Evolutionary conservation across 2,329 filamentous ascomycete genomes (phyloP).

Genomic region (Nemania serpens): DNA sequence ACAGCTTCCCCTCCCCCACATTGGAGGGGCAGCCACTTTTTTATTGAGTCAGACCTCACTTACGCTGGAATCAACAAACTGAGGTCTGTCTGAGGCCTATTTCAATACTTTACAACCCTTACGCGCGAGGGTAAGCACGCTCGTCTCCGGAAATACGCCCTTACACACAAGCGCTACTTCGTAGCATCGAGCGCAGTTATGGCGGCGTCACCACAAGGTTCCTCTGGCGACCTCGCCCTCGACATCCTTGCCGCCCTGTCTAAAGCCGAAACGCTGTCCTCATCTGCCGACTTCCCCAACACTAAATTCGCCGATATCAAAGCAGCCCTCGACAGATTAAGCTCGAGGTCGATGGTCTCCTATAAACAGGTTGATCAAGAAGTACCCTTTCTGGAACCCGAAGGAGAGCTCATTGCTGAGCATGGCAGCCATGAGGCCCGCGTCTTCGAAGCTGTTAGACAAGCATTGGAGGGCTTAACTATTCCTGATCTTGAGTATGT

Average conservation of each 20-base stretch:
- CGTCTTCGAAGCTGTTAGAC: slow-evolving; percentile 17
- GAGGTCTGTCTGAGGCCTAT: background rate
- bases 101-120: background rate
- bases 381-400: slow-evolving; percentile 11
- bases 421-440: slow-evolving; percentile 21
- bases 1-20: background rate
- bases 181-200: background rate
- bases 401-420: slow-evolving; percentile 14
- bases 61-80: background rate
- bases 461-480: slow-evolving; percentile 14
- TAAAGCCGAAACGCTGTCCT: slow-evolving; percentile 10
- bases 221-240: slow-evolving; percentile 10
- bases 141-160: background rate
- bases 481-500: slow-evolving; percentile 18
- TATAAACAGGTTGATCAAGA: slow-evolving; percentile 14
- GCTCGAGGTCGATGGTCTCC: slow-evolving; percentile 12
- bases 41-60: slow-evolving; percentile 13
- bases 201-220: background rate
- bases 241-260: slow-evolving; percentile 11
- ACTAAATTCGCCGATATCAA: slow-evolving; percentile 16
- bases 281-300: slow-evolving; percentile 10
- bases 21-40: slow-evolving; percentile 19
- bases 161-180: background rate
- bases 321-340: slow-evolving; percentile 17
- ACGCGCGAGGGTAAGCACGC: background rate